Percentiles rank a stretch among this genome's conserved stretches.
These are phyloP conservation scores for Trypanosoma cruzi DNA, from an alignment of 208 protist species.

Conservation along the genomic window DNA sequence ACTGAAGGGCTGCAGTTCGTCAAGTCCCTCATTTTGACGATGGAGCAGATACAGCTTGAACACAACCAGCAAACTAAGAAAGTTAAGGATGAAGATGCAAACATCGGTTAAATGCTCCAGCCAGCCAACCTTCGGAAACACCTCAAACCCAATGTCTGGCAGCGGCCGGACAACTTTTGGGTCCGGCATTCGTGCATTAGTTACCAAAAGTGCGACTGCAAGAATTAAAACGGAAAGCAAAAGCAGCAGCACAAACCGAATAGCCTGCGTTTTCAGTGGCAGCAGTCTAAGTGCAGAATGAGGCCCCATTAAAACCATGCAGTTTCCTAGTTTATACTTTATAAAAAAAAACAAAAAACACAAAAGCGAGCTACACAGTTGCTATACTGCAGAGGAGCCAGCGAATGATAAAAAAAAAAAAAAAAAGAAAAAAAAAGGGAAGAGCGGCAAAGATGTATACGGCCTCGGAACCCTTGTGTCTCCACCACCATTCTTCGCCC, in stretches of 20 bases:
- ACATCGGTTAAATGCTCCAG: constrained; percentile 58
- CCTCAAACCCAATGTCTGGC: constrained; percentile 75
- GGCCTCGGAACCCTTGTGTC: not conserved
- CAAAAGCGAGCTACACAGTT: not conserved
- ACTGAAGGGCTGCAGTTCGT: constrained; percentile 24
- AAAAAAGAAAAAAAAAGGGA: not conserved
- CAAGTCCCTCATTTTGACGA: constrained; percentile 26
- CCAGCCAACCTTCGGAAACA: constrained; percentile 46
- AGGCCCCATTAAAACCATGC: not conserved
- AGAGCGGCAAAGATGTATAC: not conserved
- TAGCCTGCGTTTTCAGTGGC: constrained; percentile 65
- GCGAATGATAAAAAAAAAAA: not conserved
- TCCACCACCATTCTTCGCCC: not conserved
- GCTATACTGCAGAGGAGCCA: too few species aligned
- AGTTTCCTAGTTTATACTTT: not conserved
- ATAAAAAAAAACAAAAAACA: not conserved
- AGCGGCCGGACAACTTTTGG: constrained; percentile 56
- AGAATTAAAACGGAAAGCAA: constrained; percentile 57
- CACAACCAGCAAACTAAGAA: constrained; percentile 34
- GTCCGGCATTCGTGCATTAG: constrained; percentile 80
- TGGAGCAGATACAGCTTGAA: constrained; percentile 79
- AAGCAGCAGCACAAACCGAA: constrained; percentile 64
- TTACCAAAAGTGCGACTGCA: constrained; percentile 59
- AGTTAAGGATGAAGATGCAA: constrained; percentile 59
- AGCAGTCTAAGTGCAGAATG: constrained; percentile 33